Conservation (phyloP, 129 eudicot species). For the Tagetes patula region DNA sequence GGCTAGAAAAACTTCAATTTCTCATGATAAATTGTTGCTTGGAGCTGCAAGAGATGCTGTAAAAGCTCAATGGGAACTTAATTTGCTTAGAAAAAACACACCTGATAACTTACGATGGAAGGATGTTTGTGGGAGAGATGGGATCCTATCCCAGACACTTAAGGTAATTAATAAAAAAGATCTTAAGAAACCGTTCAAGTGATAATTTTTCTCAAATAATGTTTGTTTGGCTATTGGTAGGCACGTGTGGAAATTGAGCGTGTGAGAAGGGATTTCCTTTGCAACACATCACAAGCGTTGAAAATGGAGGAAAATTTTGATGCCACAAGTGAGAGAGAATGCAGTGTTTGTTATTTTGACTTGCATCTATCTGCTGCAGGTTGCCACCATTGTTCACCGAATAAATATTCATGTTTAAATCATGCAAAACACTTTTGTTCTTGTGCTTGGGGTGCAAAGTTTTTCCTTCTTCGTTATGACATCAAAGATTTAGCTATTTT, state of each 20-base stretch:
- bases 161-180: slow-evolving; percentile 44
- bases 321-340: slow-evolving; percentile 87
- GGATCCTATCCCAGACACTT: slow-evolving; percentile 74
- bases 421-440: slow-evolving; percentile 91
- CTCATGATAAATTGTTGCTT: slow-evolving; percentile 91
- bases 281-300: slow-evolving; percentile 70
- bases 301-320: slow-evolving; percentile 93
- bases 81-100: slow-evolving; percentile 67
- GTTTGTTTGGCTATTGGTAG: slow-evolving; percentile 30
- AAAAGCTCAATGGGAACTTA: slow-evolving; percentile 93
- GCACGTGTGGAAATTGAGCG: slow-evolving; percentile 85
- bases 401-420: slow-evolving; percentile 87
- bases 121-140: slow-evolving; percentile 91
- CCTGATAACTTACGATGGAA: slow-evolving; percentile 79
- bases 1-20: slow-evolving; percentile 80
- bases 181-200: too few species aligned
- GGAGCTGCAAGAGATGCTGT: slow-evolving; percentile 99
- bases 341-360: slow-evolving; percentile 83
- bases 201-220: not conserved
- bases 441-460: slow-evolving; percentile 83
- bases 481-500: slow-evolving; percentile 69
- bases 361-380: slow-evolving; percentile 95
- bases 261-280: slow-evolving; percentile 83
- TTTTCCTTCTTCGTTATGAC: slow-evolving; percentile 87
- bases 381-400: slow-evolving; percentile 88